Conservation (phyloP, 768 basidiomycete species). For the Mycena galericulata region DNA sequence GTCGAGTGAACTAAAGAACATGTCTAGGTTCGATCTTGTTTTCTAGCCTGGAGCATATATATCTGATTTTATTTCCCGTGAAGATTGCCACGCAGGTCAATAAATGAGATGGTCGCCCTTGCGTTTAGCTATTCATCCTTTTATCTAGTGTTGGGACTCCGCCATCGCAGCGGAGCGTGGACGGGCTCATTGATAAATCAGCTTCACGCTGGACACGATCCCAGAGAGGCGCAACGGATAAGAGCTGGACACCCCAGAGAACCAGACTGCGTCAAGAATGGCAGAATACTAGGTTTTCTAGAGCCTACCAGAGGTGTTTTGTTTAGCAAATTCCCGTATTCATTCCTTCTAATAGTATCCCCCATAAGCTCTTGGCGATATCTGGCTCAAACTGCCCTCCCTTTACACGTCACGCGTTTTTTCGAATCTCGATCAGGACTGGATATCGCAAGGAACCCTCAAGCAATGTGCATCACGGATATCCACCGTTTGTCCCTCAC, state of each 20-base stretch:
- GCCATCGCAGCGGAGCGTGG: constrained; percentile 53
- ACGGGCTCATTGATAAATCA: constrained; percentile 54
- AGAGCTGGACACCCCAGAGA: constrained; percentile 63
- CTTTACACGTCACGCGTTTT: constrained; percentile 54
- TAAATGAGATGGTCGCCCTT: background rate
- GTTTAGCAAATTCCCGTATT: too few species aligned
- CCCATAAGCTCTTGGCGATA: constrained; percentile 56
- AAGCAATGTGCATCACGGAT: constrained; percentile 48
- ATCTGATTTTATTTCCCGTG: background rate
- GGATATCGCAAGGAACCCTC: constrained; percentile 46
- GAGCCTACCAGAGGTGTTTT: constrained; percentile 67
- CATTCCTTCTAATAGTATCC: background rate
- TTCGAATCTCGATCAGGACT: constrained; percentile 47
- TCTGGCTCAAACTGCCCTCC: constrained; percentile 59
- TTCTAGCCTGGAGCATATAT: background rate
- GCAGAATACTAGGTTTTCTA: constrained; percentile 65
- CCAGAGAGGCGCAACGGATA: constrained; percentile 59
- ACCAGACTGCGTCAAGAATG: constrained; percentile 54
- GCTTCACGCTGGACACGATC: constrained; percentile 57
- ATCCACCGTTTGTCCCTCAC: constrained; percentile 39
- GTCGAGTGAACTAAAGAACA: too few species aligned
- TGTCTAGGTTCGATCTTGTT: constrained; percentile 13
- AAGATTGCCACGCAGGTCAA: constrained; percentile 63
- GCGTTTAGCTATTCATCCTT: constrained; percentile 5
- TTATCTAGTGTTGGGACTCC: constrained; percentile 51